Conservation (phyloP, 2,329 filamentous ascomycete genomes). For the Colletotrichum sp. region DNA sequence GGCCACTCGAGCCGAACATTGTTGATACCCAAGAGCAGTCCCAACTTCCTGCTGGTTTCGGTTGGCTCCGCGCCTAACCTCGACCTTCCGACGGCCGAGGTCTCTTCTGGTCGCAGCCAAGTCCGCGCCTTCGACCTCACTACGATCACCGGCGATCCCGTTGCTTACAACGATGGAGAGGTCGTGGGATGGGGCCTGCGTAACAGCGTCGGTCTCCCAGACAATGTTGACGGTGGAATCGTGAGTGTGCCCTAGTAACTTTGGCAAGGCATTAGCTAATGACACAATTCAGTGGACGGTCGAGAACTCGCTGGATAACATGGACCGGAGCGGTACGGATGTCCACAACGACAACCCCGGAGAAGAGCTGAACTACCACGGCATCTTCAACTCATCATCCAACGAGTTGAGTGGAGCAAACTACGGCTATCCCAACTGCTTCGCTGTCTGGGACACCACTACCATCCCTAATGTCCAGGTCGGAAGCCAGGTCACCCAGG, state of each 20-base stretch:
- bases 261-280: not conserved
- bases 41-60: conserved; percentile 67
- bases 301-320: conserved; percentile 73
- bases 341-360: conserved; percentile 73
- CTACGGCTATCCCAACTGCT: conserved; percentile 46
- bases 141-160: conserved; percentile 32
- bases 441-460: conserved; percentile 63
- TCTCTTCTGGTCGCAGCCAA: conserved; percentile 64
- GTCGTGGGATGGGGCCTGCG: conserved; percentile 72
- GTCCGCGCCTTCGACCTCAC: conserved; percentile 63
- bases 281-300: conserved; percentile 50
- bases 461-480: conserved; percentile 44
- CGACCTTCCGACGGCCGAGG: conserved; percentile 56
- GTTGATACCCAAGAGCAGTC: conserved; percentile 59
- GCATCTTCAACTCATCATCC: conserved; percentile 49
- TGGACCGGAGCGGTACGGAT: conserved; percentile 61
- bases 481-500: conserved; percentile 55
- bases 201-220: conserved; percentile 73
- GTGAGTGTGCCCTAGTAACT: not conserved
- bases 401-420: conserved; percentile 37
- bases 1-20: conserved; percentile 70
- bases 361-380: conserved; percentile 77
- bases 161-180: conserved; percentile 53
- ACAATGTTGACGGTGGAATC: conserved; percentile 60
- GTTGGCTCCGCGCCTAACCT: conserved; percentile 69